Base-by-base conservation (phyloP, 331 rosid genomes). In the Arachis monticola region DNA sequence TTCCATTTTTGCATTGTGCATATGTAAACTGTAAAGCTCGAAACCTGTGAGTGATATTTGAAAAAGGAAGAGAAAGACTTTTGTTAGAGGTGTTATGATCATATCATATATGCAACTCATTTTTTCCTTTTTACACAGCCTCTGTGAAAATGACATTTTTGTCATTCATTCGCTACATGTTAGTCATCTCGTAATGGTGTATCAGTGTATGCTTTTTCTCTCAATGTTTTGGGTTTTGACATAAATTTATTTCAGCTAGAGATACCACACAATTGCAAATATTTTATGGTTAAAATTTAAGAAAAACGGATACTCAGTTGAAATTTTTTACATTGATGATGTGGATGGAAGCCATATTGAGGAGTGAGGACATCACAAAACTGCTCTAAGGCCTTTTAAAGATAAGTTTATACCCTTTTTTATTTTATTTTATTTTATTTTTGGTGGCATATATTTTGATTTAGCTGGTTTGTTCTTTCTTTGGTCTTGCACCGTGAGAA, bases 1-100 rank as follows among this genome's bases (percentile, higher is more conserved):
- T 30, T 69, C 72, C 55, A 48, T 50, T 84, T 85, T 60, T 72
- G 67, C 22, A 51, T 32, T 78, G 41, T 64, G 75, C 69, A 31
- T 13, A 27, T 70, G 13, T 67, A 60, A 55, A 46, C 12, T 68
- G 70, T 75, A 75, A 80, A 66, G 74, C 17, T 77, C 32, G 51
- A 44, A 53, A 35, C 67, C 48, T 74, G 58, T 65, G 52, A 67
- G 10, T 69, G 40, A 22, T 58, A 60, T 5, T 71, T 48, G 27
- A 55, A 22, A 75, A 69, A 6, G 71, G 51, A 45, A 57, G 32
- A 44, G 55, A 65, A 22, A 41, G n/a, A 51, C 38, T 75, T 5
- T 70, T 57, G 44, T 17, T 75, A 31, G 46, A 62, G 67, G 67
- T 64, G 8, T 64, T 46, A 64, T 75, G 35, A 22, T 10, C 65